Evolutionary conservation across 768 basidiomycete genomes (phyloP), one percentile per base, ranked within the genome.

Genomic region (Naganishia vaughanmartiniae): DNA sequence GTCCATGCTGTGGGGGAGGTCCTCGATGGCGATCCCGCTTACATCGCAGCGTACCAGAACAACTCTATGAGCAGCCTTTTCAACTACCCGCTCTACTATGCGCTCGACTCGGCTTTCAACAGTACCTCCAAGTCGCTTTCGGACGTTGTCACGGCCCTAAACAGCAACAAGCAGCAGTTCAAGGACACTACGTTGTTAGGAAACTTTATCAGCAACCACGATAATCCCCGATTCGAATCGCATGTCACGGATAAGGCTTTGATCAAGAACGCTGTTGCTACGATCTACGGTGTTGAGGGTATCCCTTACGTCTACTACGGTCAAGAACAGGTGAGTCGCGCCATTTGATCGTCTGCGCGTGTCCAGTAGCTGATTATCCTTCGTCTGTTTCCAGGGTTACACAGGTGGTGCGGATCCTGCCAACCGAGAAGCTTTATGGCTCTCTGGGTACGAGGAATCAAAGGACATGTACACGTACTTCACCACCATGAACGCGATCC

Each of bases 1-100:
- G 89, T 92, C 12, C 92, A 89, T 82, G 92, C 90, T 76, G 89
- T 92, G 66, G 92, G 92, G 48, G 91, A 93, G 81, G 89, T 93
- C 54, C 71, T 80, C 19, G 74, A 78, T 36, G 76, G 77, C 30
- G 77, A 81, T 68, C 31, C 78, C 21, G 48, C 71, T n/a, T 81
- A 81, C 67, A 76, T 78, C 39, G 74, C 70, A 1, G 53, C 60
- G 2, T 81, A 80, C 67, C 81, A 81, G 66, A 75, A 71, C n/a
- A 73, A 75, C 14, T 75, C 72, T 1, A 69, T 74, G 33, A 71
- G 75, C 70, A 79, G 79, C 67, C 73, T 78, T 3, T 78, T 82
- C 77, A 81, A 81, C 69, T 82, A 82, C 54, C 79, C 79, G 5
- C 70, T 75, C 36, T 82, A 78, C 69, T 81, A 76, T 73, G 78